Evolutionary conservation across 164 flowering plant genomes (phyloP).

Genomic region (Berberis vulgaris): DNA sequence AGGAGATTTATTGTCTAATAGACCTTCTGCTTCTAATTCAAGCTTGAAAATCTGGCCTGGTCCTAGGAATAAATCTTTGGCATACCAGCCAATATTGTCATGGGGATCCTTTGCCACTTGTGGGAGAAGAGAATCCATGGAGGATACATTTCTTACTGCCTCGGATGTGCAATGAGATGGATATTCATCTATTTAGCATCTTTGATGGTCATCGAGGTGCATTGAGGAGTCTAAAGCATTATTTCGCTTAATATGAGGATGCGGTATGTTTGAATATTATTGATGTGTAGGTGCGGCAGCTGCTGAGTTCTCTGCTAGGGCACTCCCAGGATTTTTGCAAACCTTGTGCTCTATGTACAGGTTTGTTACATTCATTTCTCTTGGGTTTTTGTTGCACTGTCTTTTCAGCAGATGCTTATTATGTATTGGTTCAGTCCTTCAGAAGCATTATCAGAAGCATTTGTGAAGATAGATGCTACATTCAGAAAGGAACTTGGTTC

Average conservation of each 20-base stretch:
- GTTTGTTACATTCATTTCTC: slow-evolving; percentile 20
- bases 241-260: background rate
- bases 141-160: slow-evolving; percentile 89
- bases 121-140: slow-evolving; percentile 94
- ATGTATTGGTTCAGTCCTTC: slow-evolving; percentile 45
- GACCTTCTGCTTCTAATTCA: slow-evolving; percentile 18
- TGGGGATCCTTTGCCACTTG: slow-evolving; percentile 90
- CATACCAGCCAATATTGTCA: slow-evolving; percentile 59
- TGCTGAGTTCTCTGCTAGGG: slow-evolving; percentile 86
- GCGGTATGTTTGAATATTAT: slow-evolving; percentile 1
- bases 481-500: slow-evolving; percentile 59
- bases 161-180: slow-evolving; percentile 40
- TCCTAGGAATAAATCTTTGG: slow-evolving; percentile 22
- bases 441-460: slow-evolving; percentile 65
- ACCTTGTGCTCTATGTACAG: slow-evolving; percentile 37
- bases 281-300: slow-evolving; percentile 81
- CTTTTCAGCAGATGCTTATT: background rate
- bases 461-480: slow-evolving; percentile 59
- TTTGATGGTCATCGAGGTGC: slow-evolving; percentile 98
- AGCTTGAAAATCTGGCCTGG: slow-evolving; percentile 23
- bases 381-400: slow-evolving; percentile 2
- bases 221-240: background rate
- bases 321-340: slow-evolving; percentile 65
- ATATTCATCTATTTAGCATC: slow-evolving; percentile 70
- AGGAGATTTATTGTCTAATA: slow-evolving; percentile 42